phyloP scores from a whole-genome alignment of 257 asterid species.

The Solanum microdontum region DNA sequence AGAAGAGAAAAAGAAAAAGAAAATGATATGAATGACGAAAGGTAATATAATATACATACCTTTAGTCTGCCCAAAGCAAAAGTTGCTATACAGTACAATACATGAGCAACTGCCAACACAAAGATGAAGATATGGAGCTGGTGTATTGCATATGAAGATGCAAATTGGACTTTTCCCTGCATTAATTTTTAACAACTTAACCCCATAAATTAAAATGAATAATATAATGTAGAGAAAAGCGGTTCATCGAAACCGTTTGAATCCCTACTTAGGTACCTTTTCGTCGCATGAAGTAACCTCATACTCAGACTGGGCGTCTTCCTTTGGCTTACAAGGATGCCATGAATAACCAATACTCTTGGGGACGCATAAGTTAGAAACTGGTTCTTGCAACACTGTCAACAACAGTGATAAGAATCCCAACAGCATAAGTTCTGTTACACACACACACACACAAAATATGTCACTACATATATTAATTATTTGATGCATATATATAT shows the following conservation, averaged over 20 bases:
- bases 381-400: conserved; percentile 11
- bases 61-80: conserved; percentile 14
- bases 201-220: not conserved
- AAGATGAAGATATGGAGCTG: conserved; percentile 22
- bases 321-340: conserved; percentile 15
- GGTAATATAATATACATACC: not conserved
- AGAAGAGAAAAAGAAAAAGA: not conserved
- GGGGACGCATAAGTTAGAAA: conserved; percentile 13
- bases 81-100: conserved; percentile 13
- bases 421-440: conserved; percentile 20
- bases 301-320: not conserved
- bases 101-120: conserved; percentile 12
- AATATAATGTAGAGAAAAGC: too few relatives aligned
- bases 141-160: conserved; percentile 17
- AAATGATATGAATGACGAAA: not conserved
- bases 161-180: conserved; percentile 19
- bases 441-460: not conserved
- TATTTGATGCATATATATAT: not conserved
- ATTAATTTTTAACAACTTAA: not conserved
- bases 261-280: not conserved
- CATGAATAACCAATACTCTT: conserved; percentile 9
- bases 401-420: conserved; percentile 22
- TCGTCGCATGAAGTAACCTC: conserved; percentile 1
- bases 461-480: not conserved
- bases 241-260: too few relatives aligned